Percentiles rank a stretch among this genome's conserved stretches.
These are phyloP conservation scores for Penicillium vulpinum DNA, from an alignment of 2,329 filamentous ascomycete species.

Conservation along the genomic window DNA sequence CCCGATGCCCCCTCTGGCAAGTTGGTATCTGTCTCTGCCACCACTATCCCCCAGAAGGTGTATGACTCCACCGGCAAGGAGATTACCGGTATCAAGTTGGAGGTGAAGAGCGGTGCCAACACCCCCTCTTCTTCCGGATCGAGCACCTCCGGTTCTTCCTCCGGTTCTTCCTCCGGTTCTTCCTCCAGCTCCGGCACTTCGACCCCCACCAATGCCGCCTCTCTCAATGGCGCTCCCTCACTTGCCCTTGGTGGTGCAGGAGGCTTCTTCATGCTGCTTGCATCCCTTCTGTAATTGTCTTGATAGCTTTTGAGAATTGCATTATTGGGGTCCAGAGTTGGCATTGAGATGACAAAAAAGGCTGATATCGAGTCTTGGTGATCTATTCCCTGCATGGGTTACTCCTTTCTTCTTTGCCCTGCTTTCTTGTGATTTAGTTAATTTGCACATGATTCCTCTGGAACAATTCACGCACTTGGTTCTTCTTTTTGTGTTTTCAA, in stretches of 20 bases:
- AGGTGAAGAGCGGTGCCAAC: constrained; percentile 55
- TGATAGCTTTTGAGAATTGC: background rate
- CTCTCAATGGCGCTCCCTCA: constrained; percentile 24
- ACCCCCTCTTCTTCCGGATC: constrained; percentile 39
- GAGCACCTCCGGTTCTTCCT: background rate
- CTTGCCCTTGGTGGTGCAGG: constrained; percentile 26
- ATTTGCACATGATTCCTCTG: constrained; percentile 11
- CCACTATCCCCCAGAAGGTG: constrained; percentile 59
- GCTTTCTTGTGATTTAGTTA: constrained; percentile 10
- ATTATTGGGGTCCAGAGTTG: background rate
- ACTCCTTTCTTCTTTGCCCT: background rate
- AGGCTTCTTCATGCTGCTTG: constrained; percentile 30
- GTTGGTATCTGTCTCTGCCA: constrained; percentile 61
- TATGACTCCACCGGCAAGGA: constrained; percentile 56
- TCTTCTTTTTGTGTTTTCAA: background rate
- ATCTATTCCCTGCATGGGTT: background rate
- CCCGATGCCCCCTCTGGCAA: constrained; percentile 63
- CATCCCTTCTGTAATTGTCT: constrained; percentile 29
- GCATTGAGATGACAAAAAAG: background rate
- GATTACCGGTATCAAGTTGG: constrained; percentile 65
- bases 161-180: constrained; percentile 1
- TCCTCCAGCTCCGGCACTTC: constrained; percentile 1
- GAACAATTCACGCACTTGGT: constrained; percentile 4
- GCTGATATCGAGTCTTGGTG: background rate
- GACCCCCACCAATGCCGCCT: constrained; percentile 19